phyloP scores from a whole-genome alignment of 2,329 filamentous ascomycete species.

The Arthrobotrys megalospora region DNA sequence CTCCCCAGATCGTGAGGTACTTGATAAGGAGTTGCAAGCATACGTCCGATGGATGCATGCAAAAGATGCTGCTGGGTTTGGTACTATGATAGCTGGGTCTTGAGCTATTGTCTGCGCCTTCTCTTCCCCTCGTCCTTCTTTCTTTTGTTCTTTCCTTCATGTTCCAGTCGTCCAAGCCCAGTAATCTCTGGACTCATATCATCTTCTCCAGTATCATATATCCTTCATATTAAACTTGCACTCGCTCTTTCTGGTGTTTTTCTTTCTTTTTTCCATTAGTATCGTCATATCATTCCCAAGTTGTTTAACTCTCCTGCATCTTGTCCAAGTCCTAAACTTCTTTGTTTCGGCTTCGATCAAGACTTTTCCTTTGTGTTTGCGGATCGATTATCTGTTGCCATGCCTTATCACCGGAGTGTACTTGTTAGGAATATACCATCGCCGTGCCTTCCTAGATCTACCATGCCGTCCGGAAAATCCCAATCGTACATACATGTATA shows the following conservation, averaged over 20 bases:
- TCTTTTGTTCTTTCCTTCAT: neutral
- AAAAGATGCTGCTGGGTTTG: conserved; percentile 54
- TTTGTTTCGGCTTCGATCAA: neutral
- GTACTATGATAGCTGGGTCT: neutral
- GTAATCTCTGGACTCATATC: neutral
- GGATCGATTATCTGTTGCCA: neutral
- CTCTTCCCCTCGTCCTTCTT: neutral
- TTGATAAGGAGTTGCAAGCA: conserved; percentile 57
- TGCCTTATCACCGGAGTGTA: neutral
- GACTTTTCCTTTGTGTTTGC: neutral
- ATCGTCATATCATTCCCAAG: neutral
- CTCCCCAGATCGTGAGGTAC: conserved; percentile 35
- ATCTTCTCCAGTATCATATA: neutral
- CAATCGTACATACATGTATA: neutral
- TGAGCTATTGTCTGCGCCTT: neutral
- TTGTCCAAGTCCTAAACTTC: neutral
- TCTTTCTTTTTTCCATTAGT: neutral
- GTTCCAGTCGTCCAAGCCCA: neutral
- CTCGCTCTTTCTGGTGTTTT: neutral
- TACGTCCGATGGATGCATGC: conserved; percentile 59
- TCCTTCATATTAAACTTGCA: neutral
- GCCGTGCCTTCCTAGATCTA: neutral
- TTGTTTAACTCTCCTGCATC: neutral
- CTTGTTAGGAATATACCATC: conserved; percentile 3
- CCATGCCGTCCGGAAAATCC: neutral